These are phyloP conservation scores for Geosmithia flava DNA, from an alignment of 2,329 filamentous ascomycete species.

Conservation along the genomic window DNA sequence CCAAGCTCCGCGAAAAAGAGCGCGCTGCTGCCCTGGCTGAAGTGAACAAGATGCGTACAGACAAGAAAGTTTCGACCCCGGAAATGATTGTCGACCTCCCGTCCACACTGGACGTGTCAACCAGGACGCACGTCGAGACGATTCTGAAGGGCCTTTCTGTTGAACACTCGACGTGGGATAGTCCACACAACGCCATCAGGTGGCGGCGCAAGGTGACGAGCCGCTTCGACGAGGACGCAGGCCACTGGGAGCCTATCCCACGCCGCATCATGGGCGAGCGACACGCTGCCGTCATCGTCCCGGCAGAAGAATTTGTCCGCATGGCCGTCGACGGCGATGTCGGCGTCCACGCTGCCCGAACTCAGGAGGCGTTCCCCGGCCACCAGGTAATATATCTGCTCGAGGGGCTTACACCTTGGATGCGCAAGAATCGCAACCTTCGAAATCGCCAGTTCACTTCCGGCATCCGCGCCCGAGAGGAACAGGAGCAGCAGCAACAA, in stretches of 20 bases:
- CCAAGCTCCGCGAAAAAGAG: constrained; percentile 51
- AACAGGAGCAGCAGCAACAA: constrained; percentile 3
- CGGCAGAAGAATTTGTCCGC: constrained; percentile 53
- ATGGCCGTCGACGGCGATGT: constrained; percentile 40
- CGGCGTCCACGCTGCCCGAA: constrained; percentile 41
- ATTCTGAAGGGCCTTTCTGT: constrained; percentile 40
- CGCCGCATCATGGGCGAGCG: constrained; percentile 40
- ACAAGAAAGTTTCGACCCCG: constrained; percentile 59
- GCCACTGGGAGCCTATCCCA: constrained; percentile 52
- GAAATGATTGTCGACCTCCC: constrained; percentile 73
- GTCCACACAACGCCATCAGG: constrained; percentile 42
- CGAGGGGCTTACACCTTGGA: constrained; percentile 54
- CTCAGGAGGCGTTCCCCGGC: constrained; percentile 39
- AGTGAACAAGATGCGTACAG: constrained; percentile 59
- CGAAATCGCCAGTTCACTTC: constrained; percentile 57
- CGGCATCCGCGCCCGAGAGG: constrained; percentile 40
- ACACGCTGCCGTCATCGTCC: constrained; percentile 49
- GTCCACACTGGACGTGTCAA: constrained; percentile 33
- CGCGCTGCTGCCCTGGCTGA: constrained; percentile 54
- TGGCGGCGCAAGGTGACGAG: constrained; percentile 60
- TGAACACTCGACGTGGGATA: constrained; percentile 29
- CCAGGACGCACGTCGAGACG: constrained; percentile 31
- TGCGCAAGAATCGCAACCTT: constrained; percentile 54
- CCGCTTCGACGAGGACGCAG: constrained; percentile 45
- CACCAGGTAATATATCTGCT: constrained; percentile 57